These are phyloP conservation scores for Aristolochia contorta DNA, from an alignment of 164 flowering plant genomes.

Conservation along the genomic window DNA sequence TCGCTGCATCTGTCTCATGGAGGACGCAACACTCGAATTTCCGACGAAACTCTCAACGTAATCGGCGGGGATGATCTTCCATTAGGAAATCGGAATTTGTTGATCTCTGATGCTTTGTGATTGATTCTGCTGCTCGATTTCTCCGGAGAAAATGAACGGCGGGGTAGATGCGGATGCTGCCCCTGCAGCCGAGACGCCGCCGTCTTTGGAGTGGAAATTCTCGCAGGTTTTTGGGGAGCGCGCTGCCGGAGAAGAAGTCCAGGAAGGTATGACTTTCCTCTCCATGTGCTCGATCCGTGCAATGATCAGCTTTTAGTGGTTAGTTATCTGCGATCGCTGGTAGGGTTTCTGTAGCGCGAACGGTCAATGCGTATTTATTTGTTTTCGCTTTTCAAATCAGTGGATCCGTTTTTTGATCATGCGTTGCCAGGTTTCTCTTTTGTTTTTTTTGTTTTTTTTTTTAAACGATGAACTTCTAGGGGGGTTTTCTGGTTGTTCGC, in stretches of 20 bases:
- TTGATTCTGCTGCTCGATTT: slow-evolving; percentile 10
- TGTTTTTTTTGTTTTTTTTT: too few relatives aligned
- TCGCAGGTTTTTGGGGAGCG: slow-evolving; percentile 88
- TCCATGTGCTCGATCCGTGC: not conserved
- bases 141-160: slow-evolving; percentile 30
- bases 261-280: slow-evolving; percentile 47
- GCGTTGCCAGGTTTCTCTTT: too few relatives aligned
- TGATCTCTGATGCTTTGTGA: slow-evolving; percentile 7
- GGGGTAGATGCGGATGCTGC: slow-evolving; percentile 26
- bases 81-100: not conserved
- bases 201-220: slow-evolving; percentile 76
- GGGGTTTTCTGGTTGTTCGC: too few relatives aligned
- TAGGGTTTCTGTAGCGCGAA: too few relatives aligned
- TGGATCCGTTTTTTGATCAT: too few relatives aligned
- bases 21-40: not conserved
- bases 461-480: too few relatives aligned
- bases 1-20: slow-evolving; percentile 1
- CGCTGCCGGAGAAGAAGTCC: slow-evolving; percentile 76
- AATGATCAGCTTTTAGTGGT: too few relatives aligned
- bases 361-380: too few relatives aligned
- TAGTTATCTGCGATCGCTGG: too few relatives aligned
- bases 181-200: slow-evolving; percentile 24
- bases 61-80: not conserved
- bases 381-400: too few relatives aligned
- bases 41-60: not conserved